Conservation (phyloP, 257 asterid genomes). For the Nicotiana attenuata region DNA sequence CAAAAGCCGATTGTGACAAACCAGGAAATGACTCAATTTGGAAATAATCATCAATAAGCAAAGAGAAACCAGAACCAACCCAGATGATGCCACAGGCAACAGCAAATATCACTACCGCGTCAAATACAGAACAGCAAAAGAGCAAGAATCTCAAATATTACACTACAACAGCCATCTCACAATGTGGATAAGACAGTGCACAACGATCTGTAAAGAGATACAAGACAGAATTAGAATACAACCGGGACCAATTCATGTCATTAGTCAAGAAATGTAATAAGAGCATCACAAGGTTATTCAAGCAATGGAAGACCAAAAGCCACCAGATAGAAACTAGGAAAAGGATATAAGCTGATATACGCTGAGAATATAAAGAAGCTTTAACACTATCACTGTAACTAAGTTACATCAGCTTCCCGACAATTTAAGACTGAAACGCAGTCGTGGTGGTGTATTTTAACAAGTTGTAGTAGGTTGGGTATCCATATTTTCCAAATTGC, state of each 20-base stretch:
- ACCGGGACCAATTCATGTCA: neutral
- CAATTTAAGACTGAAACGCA: neutral
- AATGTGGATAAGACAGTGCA: slow-evolving; percentile 15
- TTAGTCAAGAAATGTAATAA: neutral
- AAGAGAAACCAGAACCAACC: slow-evolving; percentile 13
- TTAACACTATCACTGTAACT: neutral
- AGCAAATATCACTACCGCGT: neutral
- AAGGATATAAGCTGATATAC: neutral
- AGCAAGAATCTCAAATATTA: slow-evolving; percentile 21
- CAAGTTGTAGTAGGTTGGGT: neutral
- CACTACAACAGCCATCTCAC: slow-evolving; percentile 52
- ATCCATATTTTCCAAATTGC: neutral
- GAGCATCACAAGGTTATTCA: neutral
- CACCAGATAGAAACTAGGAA: neutral
- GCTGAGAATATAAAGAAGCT: neutral
- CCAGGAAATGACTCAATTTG: slow-evolving; percentile 16
- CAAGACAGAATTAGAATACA: neutral
- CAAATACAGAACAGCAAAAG: slow-evolving; percentile 15
- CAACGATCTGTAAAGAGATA: slow-evolving; percentile 33
- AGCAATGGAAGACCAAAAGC: neutral
- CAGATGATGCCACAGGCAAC: slow-evolving; percentile 16
- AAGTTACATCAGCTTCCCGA: neutral
- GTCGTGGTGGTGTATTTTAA: neutral
- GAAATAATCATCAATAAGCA: slow-evolving; percentile 45
- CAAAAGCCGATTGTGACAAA: slow-evolving; percentile 38